Evolutionary conservation across 371 early-diverging fungal species (phyloP), one percentile per base, ranked within the genome.

Genomic region (Mucor saturninus): DNA sequence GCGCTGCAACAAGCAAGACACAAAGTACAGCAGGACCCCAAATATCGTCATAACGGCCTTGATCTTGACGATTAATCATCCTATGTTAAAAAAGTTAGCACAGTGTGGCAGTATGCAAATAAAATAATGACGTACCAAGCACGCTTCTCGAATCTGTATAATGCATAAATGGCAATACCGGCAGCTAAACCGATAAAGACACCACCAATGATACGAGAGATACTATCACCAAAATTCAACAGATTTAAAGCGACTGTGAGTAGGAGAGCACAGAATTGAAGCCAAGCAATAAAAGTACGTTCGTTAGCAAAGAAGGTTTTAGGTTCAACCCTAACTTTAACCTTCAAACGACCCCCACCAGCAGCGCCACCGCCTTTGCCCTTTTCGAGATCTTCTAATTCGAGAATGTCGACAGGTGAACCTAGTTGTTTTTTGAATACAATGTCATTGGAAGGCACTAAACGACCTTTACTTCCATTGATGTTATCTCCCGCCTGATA

Each of bases 221-320:
- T 77, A 38, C 65, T 65, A 72, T 93, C 92, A 54, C 93, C 93
- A 89, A 94, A 95, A 79, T 95, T 95, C n/a, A 95, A 75, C 57
- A 95, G 70, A 13, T 90, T 94, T 37, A 95, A 69, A 4, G 93
- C 87, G 2, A 95, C 79, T 4, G 89, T 91, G 5, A 91, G 84
- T n/a, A 95, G 73, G 43, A 92, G 71, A 14, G 91, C 87, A 32
- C 90, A 83, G 72, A 93, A 93, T 75, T 93, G 89, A 40, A 93
- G 76, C 93, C 93, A 93, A 15, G 95, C 90, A 55, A 99, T 83
- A 79, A 99, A 99, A 6, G 99, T 99, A 61, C 99, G 88, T 79
- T 99, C 99, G 75, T 99, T 99, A 45, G 99, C 99, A 86, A 99
- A 99, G 80, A 93, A 99, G 26, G 97, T 97, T 79, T 99, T 99